A percentile compares a stretch with the other conserved stretches of the same genome.
These are phyloP conservation scores for Pestalotiopsis fici DNA, from an alignment of 2,329 filamentous ascomycete genomes.

Conservation along the genomic window DNA sequence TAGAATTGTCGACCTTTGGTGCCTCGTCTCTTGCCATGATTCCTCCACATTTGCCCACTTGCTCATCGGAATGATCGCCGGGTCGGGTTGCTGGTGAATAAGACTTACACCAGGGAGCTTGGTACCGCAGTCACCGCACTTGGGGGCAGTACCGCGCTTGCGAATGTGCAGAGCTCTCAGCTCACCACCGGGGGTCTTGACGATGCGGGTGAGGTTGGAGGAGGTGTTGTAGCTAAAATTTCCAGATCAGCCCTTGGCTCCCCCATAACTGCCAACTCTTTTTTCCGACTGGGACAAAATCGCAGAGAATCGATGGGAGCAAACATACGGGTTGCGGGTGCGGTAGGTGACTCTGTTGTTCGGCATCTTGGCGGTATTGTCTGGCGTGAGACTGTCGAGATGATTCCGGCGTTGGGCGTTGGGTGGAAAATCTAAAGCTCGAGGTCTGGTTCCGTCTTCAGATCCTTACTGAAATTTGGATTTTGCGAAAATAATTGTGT, in stretches of 20 bases:
- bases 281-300: neutral
- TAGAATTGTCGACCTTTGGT: neutral
- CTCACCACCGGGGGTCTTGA: slow-evolving; percentile 96
- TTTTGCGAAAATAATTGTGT: slow-evolving; percentile 10
- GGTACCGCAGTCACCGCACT: slow-evolving; percentile 98
- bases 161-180: slow-evolving; percentile 98
- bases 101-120: slow-evolving; percentile 96
- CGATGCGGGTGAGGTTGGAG: slow-evolving; percentile 93
- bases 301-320: neutral
- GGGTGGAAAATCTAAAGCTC: slow-evolving; percentile 8
- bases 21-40: neutral
- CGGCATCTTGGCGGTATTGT: slow-evolving; percentile 53
- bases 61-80: neutral
- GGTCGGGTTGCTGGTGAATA: neutral
- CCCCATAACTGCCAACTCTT: neutral
- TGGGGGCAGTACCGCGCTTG: slow-evolving; percentile 97
- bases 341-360: slow-evolving; percentile 67
- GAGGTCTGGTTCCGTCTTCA: neutral
- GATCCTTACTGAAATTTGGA: slow-evolving; percentile 12
- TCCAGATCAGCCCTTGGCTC: slow-evolving; percentile 2
- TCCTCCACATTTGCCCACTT: neutral
- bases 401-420: slow-evolving; percentile 10
- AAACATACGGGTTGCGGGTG: slow-evolving; percentile 77
- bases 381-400: slow-evolving; percentile 10
- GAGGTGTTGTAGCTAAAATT: slow-evolving; percentile 86